Conservation (phyloP, 208 protist genomes). For the Trypanosoma cruzi region DNA sequence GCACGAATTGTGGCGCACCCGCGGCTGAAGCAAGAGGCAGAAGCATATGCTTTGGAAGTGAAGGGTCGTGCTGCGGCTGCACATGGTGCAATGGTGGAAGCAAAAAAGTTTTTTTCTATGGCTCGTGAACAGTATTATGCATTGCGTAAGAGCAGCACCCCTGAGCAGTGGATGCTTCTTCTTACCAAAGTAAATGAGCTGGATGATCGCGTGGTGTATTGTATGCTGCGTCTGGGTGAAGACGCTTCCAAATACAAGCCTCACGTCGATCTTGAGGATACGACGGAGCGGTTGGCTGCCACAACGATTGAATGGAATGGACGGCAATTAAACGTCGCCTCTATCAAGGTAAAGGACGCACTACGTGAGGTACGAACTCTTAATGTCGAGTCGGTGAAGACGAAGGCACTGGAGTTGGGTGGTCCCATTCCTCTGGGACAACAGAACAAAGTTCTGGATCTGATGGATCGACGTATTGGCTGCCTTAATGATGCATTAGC, state of each 20-base stretch:
- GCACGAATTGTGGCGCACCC: slow-evolving; percentile 50
- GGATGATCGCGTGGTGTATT: slow-evolving; percentile 82
- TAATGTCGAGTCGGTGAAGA: slow-evolving; percentile 50
- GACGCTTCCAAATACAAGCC: slow-evolving; percentile 55
- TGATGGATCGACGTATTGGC: slow-evolving; percentile 80
- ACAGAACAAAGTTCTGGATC: slow-evolving; percentile 70
- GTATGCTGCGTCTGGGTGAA: slow-evolving; percentile 82
- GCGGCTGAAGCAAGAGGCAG: slow-evolving; percentile 54
- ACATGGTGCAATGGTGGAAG: slow-evolving; percentile 57
- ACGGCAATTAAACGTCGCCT: slow-evolving; percentile 56
- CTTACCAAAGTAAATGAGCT: slow-evolving; percentile 73
- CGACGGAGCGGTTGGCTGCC: slow-evolving; percentile 4
- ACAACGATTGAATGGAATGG: slow-evolving; percentile 76
- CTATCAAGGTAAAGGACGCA: slow-evolving; percentile 82
- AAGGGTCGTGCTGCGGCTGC: slow-evolving; percentile 49
- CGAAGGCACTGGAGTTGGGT: slow-evolving; percentile 42
- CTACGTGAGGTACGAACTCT: slow-evolving; percentile 67
- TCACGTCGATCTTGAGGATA: slow-evolving; percentile 16
- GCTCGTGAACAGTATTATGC: slow-evolving; percentile 56
- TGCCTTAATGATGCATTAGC: slow-evolving; percentile 84
- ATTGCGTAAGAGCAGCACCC: slow-evolving; percentile 33
- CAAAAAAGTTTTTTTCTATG: slow-evolving; percentile 51
- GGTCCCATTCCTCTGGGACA: slow-evolving; percentile 63
- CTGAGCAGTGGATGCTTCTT: slow-evolving; percentile 45
- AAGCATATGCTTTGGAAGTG: slow-evolving; percentile 64